Evolutionary conservation across 148 eudicot species (phyloP), one percentile per base, ranked within the genome.

Genomic region (Vaccinium myrtillus): DNA sequence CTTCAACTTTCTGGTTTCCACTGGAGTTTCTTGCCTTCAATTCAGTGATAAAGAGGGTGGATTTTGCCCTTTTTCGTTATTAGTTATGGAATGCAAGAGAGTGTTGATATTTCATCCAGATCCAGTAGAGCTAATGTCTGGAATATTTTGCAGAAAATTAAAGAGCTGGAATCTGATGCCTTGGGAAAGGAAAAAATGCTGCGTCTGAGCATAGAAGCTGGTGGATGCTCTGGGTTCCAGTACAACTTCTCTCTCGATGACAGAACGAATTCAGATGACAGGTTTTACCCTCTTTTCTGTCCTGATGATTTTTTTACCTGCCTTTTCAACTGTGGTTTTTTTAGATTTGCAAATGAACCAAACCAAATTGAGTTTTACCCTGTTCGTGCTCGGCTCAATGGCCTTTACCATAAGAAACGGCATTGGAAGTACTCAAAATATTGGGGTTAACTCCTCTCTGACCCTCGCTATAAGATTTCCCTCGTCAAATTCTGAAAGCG

Each of bases 201-300:
- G 79, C 95, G 99, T 11, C 86, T 97, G 83, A 92, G 98, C 86
- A 95, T 95, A 61, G 99, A 97, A 91, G 98, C 99, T 32, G 99
- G 99, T 53, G 99, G 99, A 36, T 97, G 99, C 89, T 97, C 99
- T 46, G 99, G 99, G 2, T 97, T 97, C 85, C 99, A 97, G 77
- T 97, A 97, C 83, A 93, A 93, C 70, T 97, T 97, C 86, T 84
- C 89, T 8, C 95, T 97, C 50, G 99, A 95, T 70, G 93, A 92
- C 81, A 95, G 92, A 75, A 88, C 86, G 81, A 91, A 85, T 82
- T 53, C 85, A 39, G 99, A 97, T 89, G 99, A 97, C 90, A 94
- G 98, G 99, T 93, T 58, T 82, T 27, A 32, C 46, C 27, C 49
- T 14, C 21, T 51, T 75, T 65, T 67, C 50, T 80, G 27, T 8